Evolutionary conservation across 257 asterid species (phyloP), one percentile per base, ranked within the genome.

Genomic region (Nemophila menziesii): DNA sequence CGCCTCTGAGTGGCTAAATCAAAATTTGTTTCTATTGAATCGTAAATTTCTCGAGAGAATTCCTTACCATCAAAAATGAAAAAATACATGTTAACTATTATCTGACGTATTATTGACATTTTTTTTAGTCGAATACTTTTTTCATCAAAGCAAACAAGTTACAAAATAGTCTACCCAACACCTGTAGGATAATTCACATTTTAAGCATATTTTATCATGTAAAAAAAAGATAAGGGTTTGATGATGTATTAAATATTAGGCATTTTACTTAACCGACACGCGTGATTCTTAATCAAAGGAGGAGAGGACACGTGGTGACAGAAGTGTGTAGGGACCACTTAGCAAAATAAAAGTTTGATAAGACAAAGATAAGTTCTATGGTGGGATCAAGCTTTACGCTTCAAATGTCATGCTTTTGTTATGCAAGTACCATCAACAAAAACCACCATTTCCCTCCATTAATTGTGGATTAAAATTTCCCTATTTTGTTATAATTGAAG

Each of bases 191-290:
- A n/a, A 29, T 29, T 29, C 36, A 29, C 36, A 7, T 29, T 29
- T 29, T 29, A 7, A 29, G 45, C 23, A 17, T 40, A 18, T 7
- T 40, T 17, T 16, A n/a, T 11, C 21, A 20, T 40, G 1, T 43
- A 11, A 26, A 19, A 29, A 11, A 13, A 56, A 22, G 61, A 58
- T 52, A 13, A 50, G 5, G 21, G 42, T 27, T 0, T 49, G 20
- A 8, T 5, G 21, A 5, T 49, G 52, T 22, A 39, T 17, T 55
- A 15, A 58, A 41, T 37, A 50, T 58, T 56, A 55, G 67, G 62
- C 59, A 17, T 11, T 47, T 39, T 16, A 51, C 36, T 14, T 14
- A 58, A 51, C 41, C 58, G 67, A 63, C 67, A 54, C 70, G 71
- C 55, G 50, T 49, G 61, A 47, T 41, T 50, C 52, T 27, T 9